Evolutionary conservation across 129 eudicot genomes (phyloP).

Genomic region (Flaveria brownii): DNA sequence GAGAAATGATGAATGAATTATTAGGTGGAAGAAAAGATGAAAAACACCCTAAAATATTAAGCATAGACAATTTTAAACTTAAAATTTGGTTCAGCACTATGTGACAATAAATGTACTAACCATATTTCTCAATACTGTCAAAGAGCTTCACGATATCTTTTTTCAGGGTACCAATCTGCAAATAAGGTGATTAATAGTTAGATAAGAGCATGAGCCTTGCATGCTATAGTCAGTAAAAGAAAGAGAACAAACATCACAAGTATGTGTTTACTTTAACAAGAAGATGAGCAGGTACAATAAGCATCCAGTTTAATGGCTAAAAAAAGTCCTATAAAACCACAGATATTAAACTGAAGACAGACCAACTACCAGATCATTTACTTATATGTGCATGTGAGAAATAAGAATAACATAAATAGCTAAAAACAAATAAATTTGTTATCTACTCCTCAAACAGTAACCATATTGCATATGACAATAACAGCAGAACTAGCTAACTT

Average conservation of each 20-base stretch:
- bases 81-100: conserved; percentile 12
- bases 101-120: conserved; percentile 41
- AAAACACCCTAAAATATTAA: conserved; percentile 3
- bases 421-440: background rate
- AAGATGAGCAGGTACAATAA: conserved; percentile 7
- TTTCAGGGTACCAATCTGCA: conserved; percentile 69
- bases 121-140: conserved; percentile 85
- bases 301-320: conserved; percentile 14
- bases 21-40: background rate
- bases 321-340: background rate
- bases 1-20: background rate
- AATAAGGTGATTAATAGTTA: conserved; percentile 21
- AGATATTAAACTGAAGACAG: background rate
- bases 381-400: background rate
- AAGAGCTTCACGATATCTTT: conserved; percentile 77
- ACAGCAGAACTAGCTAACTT: conserved; percentile 17
- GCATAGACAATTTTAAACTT: background rate
- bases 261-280: background rate
- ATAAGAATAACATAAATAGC: background rate
- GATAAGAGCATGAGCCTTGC: conserved; percentile 17
- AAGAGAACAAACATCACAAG: conserved; percentile 17
- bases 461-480: background rate
- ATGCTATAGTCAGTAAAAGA: conserved; percentile 3
- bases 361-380: background rate
- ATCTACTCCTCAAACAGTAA: background rate